These are phyloP conservation scores for Diversispora epigaea DNA, from an alignment of 192 early-diverging fungal genomes.

Conservation along the genomic window DNA sequence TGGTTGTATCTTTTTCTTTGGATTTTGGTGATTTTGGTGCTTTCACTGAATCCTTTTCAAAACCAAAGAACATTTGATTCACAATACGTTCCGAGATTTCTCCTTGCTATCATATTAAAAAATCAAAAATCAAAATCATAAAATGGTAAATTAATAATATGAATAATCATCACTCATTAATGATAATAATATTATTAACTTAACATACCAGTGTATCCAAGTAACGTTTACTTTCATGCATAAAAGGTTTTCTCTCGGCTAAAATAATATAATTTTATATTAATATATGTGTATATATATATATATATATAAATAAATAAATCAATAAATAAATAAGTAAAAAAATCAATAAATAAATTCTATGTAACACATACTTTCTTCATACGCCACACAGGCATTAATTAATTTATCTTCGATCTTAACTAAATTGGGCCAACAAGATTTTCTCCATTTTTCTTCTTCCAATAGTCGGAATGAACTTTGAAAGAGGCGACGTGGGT, in stretches of 20 bases:
- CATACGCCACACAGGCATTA: slow-evolving; percentile 52
- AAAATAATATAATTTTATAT: neutral
- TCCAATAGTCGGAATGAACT: slow-evolving; percentile 78
- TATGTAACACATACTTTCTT: slow-evolving; percentile 49
- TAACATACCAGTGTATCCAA: slow-evolving; percentile 21
- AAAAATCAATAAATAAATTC: neutral
- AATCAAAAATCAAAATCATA: neutral
- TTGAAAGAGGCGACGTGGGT: slow-evolving; percentile 71
- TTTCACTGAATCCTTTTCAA: slow-evolving; percentile 10
- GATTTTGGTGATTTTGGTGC: neutral
- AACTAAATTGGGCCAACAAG: slow-evolving; percentile 71
- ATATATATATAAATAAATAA: neutral
- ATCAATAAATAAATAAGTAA: neutral
- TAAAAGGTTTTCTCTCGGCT: slow-evolving; percentile 34
- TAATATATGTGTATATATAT: neutral
- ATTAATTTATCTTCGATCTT: slow-evolving; percentile 61
- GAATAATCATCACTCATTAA: too few relatives aligned
- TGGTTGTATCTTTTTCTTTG: neutral
- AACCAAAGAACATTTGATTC: slow-evolving; percentile 35
- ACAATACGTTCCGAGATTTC: slow-evolving; percentile 33
- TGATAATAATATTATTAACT: too few relatives aligned
- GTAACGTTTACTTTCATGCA: slow-evolving; percentile 32
- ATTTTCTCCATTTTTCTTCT: slow-evolving; percentile 79
- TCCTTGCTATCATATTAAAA: slow-evolving; percentile 6
- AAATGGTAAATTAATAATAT: neutral